phyloP scores from a whole-genome alignment of 1,284 basidiomycete genomes.

The Fistulinella cinereoalba region DNA sequence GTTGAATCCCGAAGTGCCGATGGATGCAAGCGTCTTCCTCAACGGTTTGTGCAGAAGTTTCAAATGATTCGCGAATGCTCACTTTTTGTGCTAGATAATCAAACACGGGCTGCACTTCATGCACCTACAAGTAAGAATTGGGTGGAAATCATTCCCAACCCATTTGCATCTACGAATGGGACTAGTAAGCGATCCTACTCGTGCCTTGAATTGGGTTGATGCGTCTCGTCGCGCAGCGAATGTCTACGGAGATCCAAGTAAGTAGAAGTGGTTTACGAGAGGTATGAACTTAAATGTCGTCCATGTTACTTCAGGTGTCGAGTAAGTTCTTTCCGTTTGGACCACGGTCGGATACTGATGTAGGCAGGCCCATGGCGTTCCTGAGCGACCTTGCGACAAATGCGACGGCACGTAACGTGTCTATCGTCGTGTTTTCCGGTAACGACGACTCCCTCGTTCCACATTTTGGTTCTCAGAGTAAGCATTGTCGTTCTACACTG shows the following conservation, averaged over 20 bases:
- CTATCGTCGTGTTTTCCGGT: constrained; percentile 60
- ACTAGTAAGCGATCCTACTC: constrained; percentile 25
- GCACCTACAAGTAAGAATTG: constrained; percentile 67
- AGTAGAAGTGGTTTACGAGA: constrained; percentile 17
- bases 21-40: constrained; percentile 24
- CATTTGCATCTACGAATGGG: constrained; percentile 38
- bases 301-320: constrained; percentile 37
- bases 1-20: neutral
- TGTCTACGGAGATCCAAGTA: constrained; percentile 41
- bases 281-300: neutral
- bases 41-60: constrained; percentile 45
- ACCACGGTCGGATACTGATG: constrained; percentile 5
- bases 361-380: constrained; percentile 57
- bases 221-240: constrained; percentile 8
- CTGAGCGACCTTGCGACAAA: constrained; percentile 62
- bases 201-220: constrained; percentile 9
- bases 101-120: constrained; percentile 56
- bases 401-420: constrained; percentile 46
- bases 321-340: constrained; percentile 37
- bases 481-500: constrained; percentile 9
- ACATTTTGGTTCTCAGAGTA: constrained; percentile 63
- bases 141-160: constrained; percentile 41
- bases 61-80: neutral
- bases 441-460: constrained; percentile 65
- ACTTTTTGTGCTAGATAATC: constrained; percentile 41